Base-by-base conservation (phyloP, 176 grass and related monocot genomes). In the Hyparrhenia diplandra region DNA sequence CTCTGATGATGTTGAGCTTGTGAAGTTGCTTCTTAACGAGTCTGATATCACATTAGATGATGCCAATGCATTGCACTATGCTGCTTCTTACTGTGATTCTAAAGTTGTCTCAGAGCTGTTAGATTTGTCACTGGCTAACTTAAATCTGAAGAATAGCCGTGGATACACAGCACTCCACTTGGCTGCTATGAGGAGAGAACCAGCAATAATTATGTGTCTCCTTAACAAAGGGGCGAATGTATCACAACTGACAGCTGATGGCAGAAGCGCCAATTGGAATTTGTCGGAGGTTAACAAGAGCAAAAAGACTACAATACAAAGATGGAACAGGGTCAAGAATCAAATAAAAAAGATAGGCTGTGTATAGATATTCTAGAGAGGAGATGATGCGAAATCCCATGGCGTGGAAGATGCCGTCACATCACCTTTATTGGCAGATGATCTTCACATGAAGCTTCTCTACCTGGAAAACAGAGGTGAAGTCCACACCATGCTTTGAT, bases 381-480 rank as follows among this genome's bases (percentile, higher is more conserved):
- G 97, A 99, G 85, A 90, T 96, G 82, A 83, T 64, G 79, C 88
- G 89, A n/a, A 99, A 92, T 87, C 89, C 89, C 29, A 83, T 92
- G 74, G 61, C 24, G 87, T 76, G 30, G 93, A 99, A 88, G 93
- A 99, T 81, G 89, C 93, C 8, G 93, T 99, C 64, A 99, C 91
- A 25, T 99, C 93, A 6, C 97, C 97, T 66, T 88, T 99, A 67
- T 87, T 96, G 59, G 93, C 93, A 23, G 97, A 99, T 54, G 93
- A 94, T 87, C 82, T 99, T 71, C 85, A 83, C 68, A 93, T 93
- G 97, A 99, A 95, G 39, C 91, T 94, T 87, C 46, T 87, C 63
- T 99, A 99, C 87, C 82, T 99, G 66, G 97, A 99, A 96, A 96
- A 96, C 42, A 95, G 97, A 99, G 97, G 97, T 99, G 18, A 77